phyloP scores from a whole-genome alignment of 331 rosid genomes.

The Erythrophleum ivorense region DNA sequence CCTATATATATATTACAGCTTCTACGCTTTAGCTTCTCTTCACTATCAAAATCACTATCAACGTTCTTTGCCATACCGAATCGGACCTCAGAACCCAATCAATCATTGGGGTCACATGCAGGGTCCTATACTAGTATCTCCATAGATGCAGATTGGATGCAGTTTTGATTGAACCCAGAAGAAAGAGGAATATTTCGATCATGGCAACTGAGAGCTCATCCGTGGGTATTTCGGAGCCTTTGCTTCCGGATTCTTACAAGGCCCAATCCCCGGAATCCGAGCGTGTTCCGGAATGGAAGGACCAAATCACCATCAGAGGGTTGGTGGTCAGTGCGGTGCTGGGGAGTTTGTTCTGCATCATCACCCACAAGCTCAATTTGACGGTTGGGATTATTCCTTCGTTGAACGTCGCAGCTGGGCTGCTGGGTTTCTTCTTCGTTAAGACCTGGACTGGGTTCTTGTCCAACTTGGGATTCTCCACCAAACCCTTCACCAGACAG shows the following conservation, averaged over 20 bases:
- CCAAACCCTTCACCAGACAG: conserved; percentile 76
- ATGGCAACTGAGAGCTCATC: conserved; percentile 66
- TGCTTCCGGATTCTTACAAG: conserved; percentile 46
- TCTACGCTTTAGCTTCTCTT: too few relatives aligned
- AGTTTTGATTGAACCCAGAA: conserved; percentile 19
- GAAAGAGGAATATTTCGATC: not conserved
- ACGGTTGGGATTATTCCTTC: conserved; percentile 92
- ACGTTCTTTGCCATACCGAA: not conserved
- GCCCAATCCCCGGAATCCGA: conserved; percentile 35
- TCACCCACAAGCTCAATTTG: conserved; percentile 86
- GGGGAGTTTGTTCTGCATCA: conserved; percentile 81
- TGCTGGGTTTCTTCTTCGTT: conserved; percentile 87
- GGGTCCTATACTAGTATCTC: too few relatives aligned
- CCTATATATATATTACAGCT: too few relatives aligned
- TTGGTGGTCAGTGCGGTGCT: conserved; percentile 74
- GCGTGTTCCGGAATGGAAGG: conserved; percentile 77
- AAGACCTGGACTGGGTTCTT: conserved; percentile 77
- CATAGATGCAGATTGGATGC: not conserved
- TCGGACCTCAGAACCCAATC: too few relatives aligned
- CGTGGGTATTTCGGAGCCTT: conserved; percentile 63
- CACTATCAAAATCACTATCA: too few relatives aligned
- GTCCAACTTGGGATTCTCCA: conserved; percentile 57
- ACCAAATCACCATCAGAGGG: conserved; percentile 87
- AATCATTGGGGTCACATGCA: too few relatives aligned
- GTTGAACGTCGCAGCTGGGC: conserved; percentile 78